Conservation (phyloP, 495 filamentous ascomycete genomes). For the Collariella sp. region DNA sequence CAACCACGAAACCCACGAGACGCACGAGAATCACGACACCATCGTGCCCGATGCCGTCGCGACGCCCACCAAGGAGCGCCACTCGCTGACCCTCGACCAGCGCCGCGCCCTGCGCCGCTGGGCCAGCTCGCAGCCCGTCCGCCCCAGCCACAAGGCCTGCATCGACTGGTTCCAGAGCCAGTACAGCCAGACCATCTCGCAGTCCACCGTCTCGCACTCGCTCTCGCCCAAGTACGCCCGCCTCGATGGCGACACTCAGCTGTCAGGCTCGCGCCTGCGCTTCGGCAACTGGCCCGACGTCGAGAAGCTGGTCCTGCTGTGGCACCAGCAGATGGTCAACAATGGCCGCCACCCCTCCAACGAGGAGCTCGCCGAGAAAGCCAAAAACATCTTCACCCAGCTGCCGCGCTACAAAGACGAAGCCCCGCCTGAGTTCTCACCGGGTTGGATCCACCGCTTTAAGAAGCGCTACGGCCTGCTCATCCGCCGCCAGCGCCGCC, state of each 20-base stretch:
- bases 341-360: conserved; percentile 42
- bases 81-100: conserved; percentile 46
- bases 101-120: conserved; percentile 44
- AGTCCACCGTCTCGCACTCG: conserved; percentile 46
- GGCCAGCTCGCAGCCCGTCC: conserved; percentile 41
- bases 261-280: conserved; percentile 44
- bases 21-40: no score
- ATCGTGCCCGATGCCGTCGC: conserved; percentile 5
- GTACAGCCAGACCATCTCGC: conserved; percentile 44
- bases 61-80: conserved; percentile 35
- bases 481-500: conserved; percentile 40
- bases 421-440: conserved; percentile 41
- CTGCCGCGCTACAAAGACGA: conserved; percentile 46
- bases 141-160: conserved; percentile 44
- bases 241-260: conserved; percentile 42
- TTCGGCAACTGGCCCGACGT: conserved; percentile 49
- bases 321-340: conserved; percentile 39
- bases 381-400: conserved; percentile 40
- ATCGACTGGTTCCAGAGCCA: conserved; percentile 46
- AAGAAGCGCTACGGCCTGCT: conserved; percentile 47
- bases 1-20: no score
- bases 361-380: conserved; percentile 46
- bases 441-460: conserved; percentile 48
- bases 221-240: conserved; percentile 47
- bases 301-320: conserved; percentile 45